These are phyloP conservation scores for Mortierella claussenii DNA, from an alignment of 192 early-diverging fungal genomes.

Conservation along the genomic window DNA sequence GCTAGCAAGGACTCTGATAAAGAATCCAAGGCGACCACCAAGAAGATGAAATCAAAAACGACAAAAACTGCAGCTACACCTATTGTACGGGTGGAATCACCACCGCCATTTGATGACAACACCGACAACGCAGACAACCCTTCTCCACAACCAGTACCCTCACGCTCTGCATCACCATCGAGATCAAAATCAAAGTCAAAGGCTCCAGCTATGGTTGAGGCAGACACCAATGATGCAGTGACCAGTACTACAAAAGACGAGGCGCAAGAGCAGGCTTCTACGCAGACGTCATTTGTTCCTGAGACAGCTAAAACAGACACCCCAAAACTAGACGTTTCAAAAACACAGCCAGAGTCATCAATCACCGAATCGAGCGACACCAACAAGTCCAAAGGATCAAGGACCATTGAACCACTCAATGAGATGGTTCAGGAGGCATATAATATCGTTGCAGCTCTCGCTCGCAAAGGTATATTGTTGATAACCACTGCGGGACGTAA, in stretches of 20 bases:
- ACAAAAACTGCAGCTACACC: constrained; percentile 23
- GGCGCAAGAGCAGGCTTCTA: background rate
- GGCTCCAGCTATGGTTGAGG: background rate
- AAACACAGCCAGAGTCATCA: background rate
- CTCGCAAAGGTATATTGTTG: constrained; percentile 31
- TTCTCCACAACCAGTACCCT: constrained; percentile 15
- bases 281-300: background rate
- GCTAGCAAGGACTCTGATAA: constrained; percentile 44
- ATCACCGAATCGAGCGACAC: background rate
- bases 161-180: constrained; percentile 18
- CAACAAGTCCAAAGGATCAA: constrained; percentile 6
- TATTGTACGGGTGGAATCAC: constrained; percentile 28
- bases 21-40: constrained; percentile 28
- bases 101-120: constrained; percentile 16
- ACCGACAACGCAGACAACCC: background rate
- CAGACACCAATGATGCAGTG: background rate
- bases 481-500: background rate
- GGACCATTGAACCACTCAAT: constrained; percentile 39
- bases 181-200: constrained; percentile 20
- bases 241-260: no score
- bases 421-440: constrained; percentile 38
- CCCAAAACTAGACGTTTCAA: background rate
- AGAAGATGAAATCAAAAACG: constrained; percentile 24
- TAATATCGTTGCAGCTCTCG: constrained; percentile 32
- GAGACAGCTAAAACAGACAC: background rate